A percentile compares a stretch with the other conserved stretches of the same genome.
These are phyloP conservation scores for Aspergillus persii DNA, from an alignment of 2,329 filamentous ascomycete genomes.

Conservation along the genomic window DNA sequence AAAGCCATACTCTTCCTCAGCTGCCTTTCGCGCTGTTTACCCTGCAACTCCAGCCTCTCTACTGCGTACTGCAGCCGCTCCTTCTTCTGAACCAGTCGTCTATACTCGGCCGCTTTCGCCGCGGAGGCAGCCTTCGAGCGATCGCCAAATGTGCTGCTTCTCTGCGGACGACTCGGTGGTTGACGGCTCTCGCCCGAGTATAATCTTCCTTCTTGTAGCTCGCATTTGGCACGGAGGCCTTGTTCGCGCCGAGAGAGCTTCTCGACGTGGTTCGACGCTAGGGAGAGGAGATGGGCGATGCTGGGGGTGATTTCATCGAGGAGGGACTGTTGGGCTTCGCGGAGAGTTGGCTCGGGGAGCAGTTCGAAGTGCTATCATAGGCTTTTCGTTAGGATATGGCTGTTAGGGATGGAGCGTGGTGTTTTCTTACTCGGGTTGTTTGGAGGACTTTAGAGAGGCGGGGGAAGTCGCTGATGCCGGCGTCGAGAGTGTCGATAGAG, in stretches of 20 bases:
- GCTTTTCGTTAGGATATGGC: background rate
- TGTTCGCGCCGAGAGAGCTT: slow-evolving; percentile 80
- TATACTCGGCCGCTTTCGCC: slow-evolving; percentile 57
- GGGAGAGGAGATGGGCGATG: slow-evolving; percentile 72
- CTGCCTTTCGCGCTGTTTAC: slow-evolving; percentile 71
- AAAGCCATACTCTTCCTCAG: slow-evolving; percentile 71
- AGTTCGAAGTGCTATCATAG: slow-evolving; percentile 78
- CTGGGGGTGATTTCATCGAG: slow-evolving; percentile 89
- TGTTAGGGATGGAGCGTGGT: background rate
- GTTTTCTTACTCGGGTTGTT: slow-evolving; percentile 55
- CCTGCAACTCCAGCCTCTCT: slow-evolving; percentile 79
- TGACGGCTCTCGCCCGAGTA: slow-evolving; percentile 40
- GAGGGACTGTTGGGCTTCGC: slow-evolving; percentile 76
- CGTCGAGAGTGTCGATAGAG: slow-evolving; percentile 61
- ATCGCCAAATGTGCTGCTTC: slow-evolving; percentile 22
- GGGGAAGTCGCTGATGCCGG: slow-evolving; percentile 63
- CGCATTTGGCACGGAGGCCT: slow-evolving; percentile 75
- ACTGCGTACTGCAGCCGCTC: slow-evolving; percentile 84
- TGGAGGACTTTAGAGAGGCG: slow-evolving; percentile 62
- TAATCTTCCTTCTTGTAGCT: slow-evolving; percentile 75
- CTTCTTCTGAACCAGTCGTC: slow-evolving; percentile 73
- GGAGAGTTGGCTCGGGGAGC: slow-evolving; percentile 78
- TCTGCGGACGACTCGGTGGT: slow-evolving; percentile 18
- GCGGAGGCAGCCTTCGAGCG: slow-evolving; percentile 24
- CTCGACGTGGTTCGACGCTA: slow-evolving; percentile 80